Evolutionary conservation across 768 basidiomycete species (phyloP).

Genomic region (Kwoniella sp.): DNA sequence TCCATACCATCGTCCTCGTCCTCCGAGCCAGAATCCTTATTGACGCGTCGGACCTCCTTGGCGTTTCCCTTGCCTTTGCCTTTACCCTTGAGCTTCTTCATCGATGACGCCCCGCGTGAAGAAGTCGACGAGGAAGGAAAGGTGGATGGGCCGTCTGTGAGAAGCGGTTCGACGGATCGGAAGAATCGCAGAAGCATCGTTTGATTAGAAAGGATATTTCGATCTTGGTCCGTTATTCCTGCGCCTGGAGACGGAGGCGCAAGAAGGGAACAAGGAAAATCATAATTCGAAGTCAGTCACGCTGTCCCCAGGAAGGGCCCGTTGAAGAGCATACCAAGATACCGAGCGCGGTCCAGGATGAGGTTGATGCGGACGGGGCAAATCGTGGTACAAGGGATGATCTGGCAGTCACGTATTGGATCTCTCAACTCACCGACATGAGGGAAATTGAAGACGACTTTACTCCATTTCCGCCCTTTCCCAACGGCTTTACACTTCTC

Average conservation of each 20-base stretch:
- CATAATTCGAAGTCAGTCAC: too few species aligned
- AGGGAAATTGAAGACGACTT: slow-evolving; percentile 92
- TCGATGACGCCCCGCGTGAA: slow-evolving; percentile 28
- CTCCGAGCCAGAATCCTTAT: slow-evolving; percentile 29
- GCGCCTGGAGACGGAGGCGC: slow-evolving; percentile 52
- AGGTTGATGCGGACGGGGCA: too few species aligned
- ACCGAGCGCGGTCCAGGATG: too few species aligned
- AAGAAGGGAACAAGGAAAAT: neutral
- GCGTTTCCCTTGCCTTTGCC: slow-evolving; percentile 23
- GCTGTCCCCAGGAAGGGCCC: too few species aligned
- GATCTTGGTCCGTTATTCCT: slow-evolving; percentile 88
- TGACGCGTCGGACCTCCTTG: neutral
- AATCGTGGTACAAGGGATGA: neutral
- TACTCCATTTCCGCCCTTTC: slow-evolving; percentile 64
- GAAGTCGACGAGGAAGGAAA: slow-evolving; percentile 12
- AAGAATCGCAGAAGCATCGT: slow-evolving; percentile 78
- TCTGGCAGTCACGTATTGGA: neutral
- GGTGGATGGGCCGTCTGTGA: slow-evolving; percentile 61
- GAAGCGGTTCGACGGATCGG: slow-evolving; percentile 67
- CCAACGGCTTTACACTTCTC: slow-evolving; percentile 64
- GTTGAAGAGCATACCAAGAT: too few species aligned
- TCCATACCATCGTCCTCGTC: slow-evolving; percentile 27
- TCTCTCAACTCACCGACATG: slow-evolving; percentile 78
- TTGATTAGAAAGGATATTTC: slow-evolving; percentile 90
- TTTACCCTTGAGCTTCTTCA: slow-evolving; percentile 60